phyloP scores from a whole-genome alignment of 208 protist species.

The Leishmania guyanensis region DNA sequence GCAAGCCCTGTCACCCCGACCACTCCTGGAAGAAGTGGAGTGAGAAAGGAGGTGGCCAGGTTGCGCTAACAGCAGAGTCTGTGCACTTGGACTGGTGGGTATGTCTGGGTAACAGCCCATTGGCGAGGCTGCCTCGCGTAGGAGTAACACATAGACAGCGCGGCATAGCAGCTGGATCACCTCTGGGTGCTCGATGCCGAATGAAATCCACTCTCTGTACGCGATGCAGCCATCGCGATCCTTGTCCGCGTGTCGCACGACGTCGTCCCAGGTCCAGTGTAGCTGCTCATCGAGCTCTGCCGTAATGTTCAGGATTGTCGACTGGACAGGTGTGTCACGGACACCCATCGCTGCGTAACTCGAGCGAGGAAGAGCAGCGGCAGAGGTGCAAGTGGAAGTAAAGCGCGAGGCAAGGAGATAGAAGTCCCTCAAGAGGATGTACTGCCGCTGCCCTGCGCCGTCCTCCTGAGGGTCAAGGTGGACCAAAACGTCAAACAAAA shows the following conservation, averaged over 20 bases:
- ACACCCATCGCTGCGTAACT: not conserved
- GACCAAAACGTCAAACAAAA: conserved; percentile 31
- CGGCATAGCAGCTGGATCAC: conserved; percentile 44
- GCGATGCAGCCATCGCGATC: conserved; percentile 53
- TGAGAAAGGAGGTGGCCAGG: not conserved
- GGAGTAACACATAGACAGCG: conserved; percentile 15
- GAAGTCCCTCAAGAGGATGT: conserved; percentile 53
- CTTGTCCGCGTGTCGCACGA: conserved; percentile 52
- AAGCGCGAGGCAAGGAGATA: conserved; percentile 31
- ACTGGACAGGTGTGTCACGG: conserved; percentile 9
- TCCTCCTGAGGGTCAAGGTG: conserved; percentile 23
- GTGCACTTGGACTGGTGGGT: not conserved
- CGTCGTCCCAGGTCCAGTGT: conserved; percentile 27
- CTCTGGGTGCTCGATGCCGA: conserved; percentile 41
- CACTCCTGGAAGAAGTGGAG: not conserved
- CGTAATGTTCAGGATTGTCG: not conserved
- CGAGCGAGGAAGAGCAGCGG: not conserved
- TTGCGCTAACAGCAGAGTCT: not conserved
- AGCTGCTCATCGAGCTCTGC: conserved; percentile 10
- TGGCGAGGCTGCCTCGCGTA: not conserved
- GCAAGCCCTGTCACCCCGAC: not conserved
- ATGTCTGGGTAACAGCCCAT: not conserved
- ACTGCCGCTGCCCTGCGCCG: conserved; percentile 25
- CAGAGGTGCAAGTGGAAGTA: not conserved
- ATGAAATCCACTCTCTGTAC: conserved; percentile 60